Conservation (phyloP, 768 basidiomycete species). For the Dentipellis fragilis region DNA sequence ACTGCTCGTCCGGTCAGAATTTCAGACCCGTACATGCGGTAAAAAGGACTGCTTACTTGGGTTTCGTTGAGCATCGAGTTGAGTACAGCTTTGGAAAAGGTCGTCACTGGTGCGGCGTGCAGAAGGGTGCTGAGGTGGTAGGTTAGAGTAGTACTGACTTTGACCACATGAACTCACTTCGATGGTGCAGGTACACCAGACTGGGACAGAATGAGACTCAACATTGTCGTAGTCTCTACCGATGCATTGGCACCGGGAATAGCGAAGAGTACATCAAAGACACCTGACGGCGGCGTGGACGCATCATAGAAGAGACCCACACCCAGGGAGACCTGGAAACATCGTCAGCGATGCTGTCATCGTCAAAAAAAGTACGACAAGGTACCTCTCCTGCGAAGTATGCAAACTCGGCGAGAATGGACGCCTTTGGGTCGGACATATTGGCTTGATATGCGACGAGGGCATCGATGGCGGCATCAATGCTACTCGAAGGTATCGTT, state of each 20-base stretch:
- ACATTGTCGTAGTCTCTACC: conserved; percentile 32
- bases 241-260: conserved; percentile 27
- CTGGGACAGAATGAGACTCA: conserved; percentile 28
- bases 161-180: background rate
- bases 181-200: conserved; percentile 11
- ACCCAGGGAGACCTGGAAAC: conserved; percentile 18
- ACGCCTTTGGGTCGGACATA: background rate
- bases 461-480: background rate
- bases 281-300: conserved; percentile 35
- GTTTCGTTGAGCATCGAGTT: conserved; percentile 36
- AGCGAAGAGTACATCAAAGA: conserved; percentile 42
- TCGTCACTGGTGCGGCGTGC: background rate
- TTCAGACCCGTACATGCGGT: background rate
- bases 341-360: background rate
- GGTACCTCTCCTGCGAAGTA: background rate
- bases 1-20: conserved; percentile 19
- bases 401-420: background rate
- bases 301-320: conserved; percentile 49
- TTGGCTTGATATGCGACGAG: background rate
- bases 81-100: conserved; percentile 13
- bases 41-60: conserved; percentile 17
- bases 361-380: background rate
- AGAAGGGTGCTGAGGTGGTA: background rate
- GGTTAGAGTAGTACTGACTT: background rate
- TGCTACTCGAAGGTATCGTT: background rate